Conservation (phyloP, 495 filamentous ascomycete genomes). For the Penicillium parvum region DNA sequence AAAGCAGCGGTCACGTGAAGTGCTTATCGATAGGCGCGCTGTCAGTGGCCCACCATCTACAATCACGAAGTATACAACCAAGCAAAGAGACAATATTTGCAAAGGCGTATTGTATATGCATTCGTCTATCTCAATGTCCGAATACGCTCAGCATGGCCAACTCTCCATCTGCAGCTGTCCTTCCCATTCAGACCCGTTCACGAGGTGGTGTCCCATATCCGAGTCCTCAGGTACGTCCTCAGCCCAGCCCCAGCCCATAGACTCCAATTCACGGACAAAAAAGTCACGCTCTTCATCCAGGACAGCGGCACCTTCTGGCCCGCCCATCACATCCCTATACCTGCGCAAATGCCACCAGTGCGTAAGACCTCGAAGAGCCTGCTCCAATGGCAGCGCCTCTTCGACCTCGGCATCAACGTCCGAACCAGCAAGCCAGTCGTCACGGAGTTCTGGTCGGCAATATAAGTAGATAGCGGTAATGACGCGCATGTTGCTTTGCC, state of each 20-base stretch:
- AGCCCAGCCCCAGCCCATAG: constrained; percentile 59
- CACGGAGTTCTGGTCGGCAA: constrained; percentile 84
- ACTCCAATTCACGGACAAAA: constrained; percentile 84
- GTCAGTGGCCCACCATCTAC: constrained; percentile 11
- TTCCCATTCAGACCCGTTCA: constrained; percentile 37
- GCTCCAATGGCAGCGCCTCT: constrained; percentile 83
- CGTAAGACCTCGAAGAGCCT: constrained; percentile 78
- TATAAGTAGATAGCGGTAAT: constrained; percentile 95
- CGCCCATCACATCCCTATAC: constrained; percentile 78
- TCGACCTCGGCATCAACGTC: constrained; percentile 92
- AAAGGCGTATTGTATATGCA: constrained; percentile 18
- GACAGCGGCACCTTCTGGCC: constrained; percentile 50
- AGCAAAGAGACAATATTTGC: neutral
- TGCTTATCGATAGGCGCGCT: constrained; percentile 35
- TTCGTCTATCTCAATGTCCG: constrained; percentile 2
- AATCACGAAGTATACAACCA: neutral
- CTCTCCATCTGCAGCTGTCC: constrained; percentile 46
- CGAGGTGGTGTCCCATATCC: constrained; percentile 35
- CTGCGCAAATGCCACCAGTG: constrained; percentile 86
- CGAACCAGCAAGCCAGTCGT: constrained; percentile 90
- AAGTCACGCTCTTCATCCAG: constrained; percentile 82
- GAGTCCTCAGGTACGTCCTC: constrained; percentile 44
- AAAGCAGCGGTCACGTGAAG: constrained; percentile 35
- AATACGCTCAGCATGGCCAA: constrained; percentile 22
- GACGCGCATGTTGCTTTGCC: constrained; percentile 96